phyloP scores from a whole-genome alignment of 1,284 basidiomycete species.

The Puccinia triticina region DNA sequence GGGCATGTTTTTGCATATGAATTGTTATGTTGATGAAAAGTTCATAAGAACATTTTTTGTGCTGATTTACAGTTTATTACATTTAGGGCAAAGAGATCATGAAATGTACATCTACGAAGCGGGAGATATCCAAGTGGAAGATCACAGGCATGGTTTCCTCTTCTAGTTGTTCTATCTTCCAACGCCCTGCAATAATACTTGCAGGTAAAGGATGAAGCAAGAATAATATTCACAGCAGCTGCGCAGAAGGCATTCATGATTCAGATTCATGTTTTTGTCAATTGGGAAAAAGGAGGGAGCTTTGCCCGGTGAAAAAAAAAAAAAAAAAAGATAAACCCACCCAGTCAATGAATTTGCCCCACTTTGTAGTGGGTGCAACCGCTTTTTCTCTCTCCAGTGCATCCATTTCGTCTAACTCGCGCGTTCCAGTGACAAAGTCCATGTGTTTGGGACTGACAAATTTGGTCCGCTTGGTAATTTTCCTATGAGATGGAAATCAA shows the following conservation, averaged over 20 bases:
- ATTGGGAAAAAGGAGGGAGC: neutral
- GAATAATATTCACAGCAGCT: slow-evolving; percentile 8
- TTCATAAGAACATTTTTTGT: neutral
- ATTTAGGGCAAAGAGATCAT: neutral
- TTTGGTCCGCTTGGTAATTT: slow-evolving; percentile 48
- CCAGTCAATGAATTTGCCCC: slow-evolving; percentile 51
- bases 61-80: slow-evolving; percentile 25
- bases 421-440: slow-evolving; percentile 64
- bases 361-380: slow-evolving; percentile 39
- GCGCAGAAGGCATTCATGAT: neutral
- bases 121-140: neutral
- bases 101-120: slow-evolving; percentile 1
- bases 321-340: neutral
- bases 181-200: neutral
- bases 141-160: neutral
- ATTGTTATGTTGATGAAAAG: neutral
- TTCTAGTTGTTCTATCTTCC: neutral
- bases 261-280: neutral
- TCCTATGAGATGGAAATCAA: slow-evolving; percentile 25
- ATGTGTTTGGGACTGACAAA: slow-evolving; percentile 42
- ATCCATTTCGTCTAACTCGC: slow-evolving; percentile 69
- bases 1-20: neutral
- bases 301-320: neutral
- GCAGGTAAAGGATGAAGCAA: neutral
- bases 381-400: slow-evolving; percentile 55